Percentiles rank a stretch among this genome's conserved stretches.
Evolutionary conservation across 2,329 filamentous ascomycete genomes (phyloP).

Genomic region (Monilinia fructicola): DNA sequence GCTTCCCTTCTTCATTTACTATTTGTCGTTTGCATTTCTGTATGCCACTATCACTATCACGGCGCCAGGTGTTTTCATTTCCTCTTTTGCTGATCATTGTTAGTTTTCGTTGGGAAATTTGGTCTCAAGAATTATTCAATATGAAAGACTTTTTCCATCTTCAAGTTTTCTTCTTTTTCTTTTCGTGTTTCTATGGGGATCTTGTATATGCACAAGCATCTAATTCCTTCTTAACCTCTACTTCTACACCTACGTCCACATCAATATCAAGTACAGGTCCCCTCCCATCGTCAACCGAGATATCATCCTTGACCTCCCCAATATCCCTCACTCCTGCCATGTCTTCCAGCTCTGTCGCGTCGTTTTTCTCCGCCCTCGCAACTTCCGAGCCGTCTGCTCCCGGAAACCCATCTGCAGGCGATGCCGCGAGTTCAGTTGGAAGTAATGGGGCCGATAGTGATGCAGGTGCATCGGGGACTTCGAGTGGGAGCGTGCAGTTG

Average conservation of each 20-base stretch:
- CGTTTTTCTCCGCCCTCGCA: slow-evolving; percentile 36
- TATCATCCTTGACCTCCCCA: slow-evolving; percentile 27
- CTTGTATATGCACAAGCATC: slow-evolving; percentile 29
- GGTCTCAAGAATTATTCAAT: slow-evolving; percentile 5
- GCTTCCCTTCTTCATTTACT: neutral
- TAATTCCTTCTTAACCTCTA: slow-evolving; percentile 16
- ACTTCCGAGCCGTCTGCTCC: slow-evolving; percentile 37
- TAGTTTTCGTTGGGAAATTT: neutral
- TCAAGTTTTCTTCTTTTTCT: slow-evolving; percentile 31
- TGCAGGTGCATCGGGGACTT: slow-evolving; percentile 65
- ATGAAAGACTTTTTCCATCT: neutral
- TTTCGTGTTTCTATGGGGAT: slow-evolving; percentile 29
- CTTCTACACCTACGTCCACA: neutral
- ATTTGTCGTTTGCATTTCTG: neutral
- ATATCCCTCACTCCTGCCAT: slow-evolving; percentile 38
- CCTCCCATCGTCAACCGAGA: slow-evolving; percentile 19
- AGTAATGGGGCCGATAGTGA: slow-evolving; percentile 49
- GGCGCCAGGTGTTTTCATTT: slow-evolving; percentile 13
- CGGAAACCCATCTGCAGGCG: slow-evolving; percentile 37
- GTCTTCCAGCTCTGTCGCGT: slow-evolving; percentile 40
- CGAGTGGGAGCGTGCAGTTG: slow-evolving; percentile 59
- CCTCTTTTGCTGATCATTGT: neutral
- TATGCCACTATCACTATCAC: slow-evolving; percentile 19
- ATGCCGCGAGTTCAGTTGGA: slow-evolving; percentile 42
- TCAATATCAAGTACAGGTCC: neutral